Base-by-base conservation (phyloP, 257 asterid genomes). In the Nicotiana paniculata region DNA sequence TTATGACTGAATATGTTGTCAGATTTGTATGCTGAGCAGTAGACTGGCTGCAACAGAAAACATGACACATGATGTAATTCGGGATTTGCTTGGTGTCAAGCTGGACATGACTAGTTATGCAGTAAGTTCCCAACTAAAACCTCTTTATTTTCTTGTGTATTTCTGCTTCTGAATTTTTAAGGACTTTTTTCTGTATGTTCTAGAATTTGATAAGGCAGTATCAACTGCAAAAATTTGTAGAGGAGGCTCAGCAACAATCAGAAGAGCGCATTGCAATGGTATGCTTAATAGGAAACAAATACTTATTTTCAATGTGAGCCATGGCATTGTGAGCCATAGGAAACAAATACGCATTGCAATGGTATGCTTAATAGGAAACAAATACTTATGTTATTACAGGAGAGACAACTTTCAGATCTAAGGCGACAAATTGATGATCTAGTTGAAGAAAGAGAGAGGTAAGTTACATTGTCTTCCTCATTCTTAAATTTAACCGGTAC, bases 51-150 rank as follows among this genome's bases (percentile, higher is more conserved):
- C 93, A 69, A 87, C 95, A 43, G 98, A 95, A 88, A 95, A 89
- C 90, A 95, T 95, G 98, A 95, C 98, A 58, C 98, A 95, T 81
- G 98, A 95, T 87, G 97, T 93, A 82, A 95, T 95, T 81, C 93
- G 97, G 82, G 98, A 95, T 88, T 91, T 95, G 89, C 97, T 95
- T 75, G 92, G 98, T 77, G 97, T 95, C 85, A 93, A 93, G 86
- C 82, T 95, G 88, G 98, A 95, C 86, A 91, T 93, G 83, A 90
- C 96, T 15, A 95, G 88, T 90, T 92, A 90, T 72, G 94, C 92
- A 57, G 98, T 94, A 86, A 93, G 97, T 86, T 72, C 61, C 82
- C 80, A 58, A 53, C 30, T 5, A 80, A 26, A 53, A 65, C 68
- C 69, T 75, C n/a, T 32, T 37, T 65, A 17, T 63, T 58, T 79